Evolutionary conservation across 345 rosid species (phyloP).

Genomic region (Aegle marmelos): DNA sequence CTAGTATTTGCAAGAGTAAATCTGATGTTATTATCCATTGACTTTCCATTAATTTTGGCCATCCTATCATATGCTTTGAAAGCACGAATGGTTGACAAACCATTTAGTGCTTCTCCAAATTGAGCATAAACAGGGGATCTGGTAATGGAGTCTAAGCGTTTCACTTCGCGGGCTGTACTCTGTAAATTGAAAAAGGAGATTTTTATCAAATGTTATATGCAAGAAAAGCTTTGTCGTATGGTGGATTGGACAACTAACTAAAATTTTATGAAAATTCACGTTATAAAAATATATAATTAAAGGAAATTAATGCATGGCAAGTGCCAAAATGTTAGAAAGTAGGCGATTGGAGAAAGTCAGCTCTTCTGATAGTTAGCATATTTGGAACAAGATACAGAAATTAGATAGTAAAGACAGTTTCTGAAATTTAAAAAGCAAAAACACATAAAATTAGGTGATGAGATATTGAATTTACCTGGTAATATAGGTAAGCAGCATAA

Average conservation of each 20-base stretch:
- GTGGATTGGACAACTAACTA: not conserved
- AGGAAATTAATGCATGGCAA: slow-evolving; percentile 1
- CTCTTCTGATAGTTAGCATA: not conserved
- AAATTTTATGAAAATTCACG: not conserved
- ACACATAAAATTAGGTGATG: not conserved
- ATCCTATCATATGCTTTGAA: slow-evolving; percentile 86
- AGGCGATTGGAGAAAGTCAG: not conserved
- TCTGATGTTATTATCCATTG: slow-evolving; percentile 90
- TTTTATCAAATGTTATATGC: not conserved
- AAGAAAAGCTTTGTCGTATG: not conserved
- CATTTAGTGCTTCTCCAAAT: slow-evolving; percentile 93
- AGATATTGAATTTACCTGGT: slow-evolving; percentile 56
- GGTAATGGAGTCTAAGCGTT: slow-evolving; percentile 84
- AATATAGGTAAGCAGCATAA: slow-evolving; percentile 84
- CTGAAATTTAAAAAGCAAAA: not conserved
- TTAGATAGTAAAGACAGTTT: not conserved
- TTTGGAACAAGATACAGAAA: not conserved
- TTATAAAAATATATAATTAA: not conserved
- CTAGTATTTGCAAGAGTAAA: slow-evolving; percentile 81
- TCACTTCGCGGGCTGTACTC: slow-evolving; percentile 94
- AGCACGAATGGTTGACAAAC: slow-evolving; percentile 82
- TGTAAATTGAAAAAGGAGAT: slow-evolving; percentile 24
- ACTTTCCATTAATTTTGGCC: slow-evolving; percentile 70
- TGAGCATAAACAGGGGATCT: slow-evolving; percentile 93
- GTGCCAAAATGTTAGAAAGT: not conserved